A percentile compares a stretch with the other conserved stretches of the same genome.
Evolutionary conservation across 768 basidiomycete species (phyloP).

Genomic region (Hydnomerulius pinastri): DNA sequence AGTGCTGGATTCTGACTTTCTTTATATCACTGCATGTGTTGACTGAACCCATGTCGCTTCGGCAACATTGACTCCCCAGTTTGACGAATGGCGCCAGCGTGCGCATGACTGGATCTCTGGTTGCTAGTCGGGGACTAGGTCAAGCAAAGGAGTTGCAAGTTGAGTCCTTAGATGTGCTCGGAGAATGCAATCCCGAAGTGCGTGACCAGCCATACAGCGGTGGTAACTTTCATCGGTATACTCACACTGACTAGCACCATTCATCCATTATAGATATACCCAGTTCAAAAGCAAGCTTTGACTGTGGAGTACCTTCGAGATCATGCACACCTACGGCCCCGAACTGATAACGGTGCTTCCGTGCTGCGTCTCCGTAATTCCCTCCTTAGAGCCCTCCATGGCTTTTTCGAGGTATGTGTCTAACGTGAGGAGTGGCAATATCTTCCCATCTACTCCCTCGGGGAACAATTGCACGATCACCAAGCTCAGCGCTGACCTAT

Average conservation of each 20-base stretch:
- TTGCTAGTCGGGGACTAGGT: slow-evolving; percentile 47
- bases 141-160: slow-evolving; percentile 58
- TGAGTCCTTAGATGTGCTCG: slow-evolving; percentile 48
- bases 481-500: slow-evolving; percentile 15
- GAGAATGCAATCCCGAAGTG: slow-evolving; percentile 62
- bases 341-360: slow-evolving; percentile 70
- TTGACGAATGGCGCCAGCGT: slow-evolving; percentile 60
- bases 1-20: background rate
- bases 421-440: background rate
- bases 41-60: too few species aligned
- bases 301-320: slow-evolving; percentile 81
- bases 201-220: slow-evolving; percentile 2
- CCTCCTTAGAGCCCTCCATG: slow-evolving; percentile 55
- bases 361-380: slow-evolving; percentile 74
- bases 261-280: slow-evolving; percentile 59
- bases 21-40: slow-evolving; percentile 5
- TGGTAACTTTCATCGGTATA: background rate
- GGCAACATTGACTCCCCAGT: slow-evolving; percentile 30
- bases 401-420: slow-evolving; percentile 69
- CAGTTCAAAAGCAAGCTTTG: slow-evolving; percentile 88
- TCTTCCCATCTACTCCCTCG: background rate
- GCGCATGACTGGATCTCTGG: slow-evolving; percentile 47
- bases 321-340: slow-evolving; percentile 82
- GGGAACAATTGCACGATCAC: background rate
- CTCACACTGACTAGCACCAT: slow-evolving; percentile 6